Evolutionary conservation across 2,329 filamentous ascomycete species (phyloP).

Genomic region (Leptographium flavum): DNA sequence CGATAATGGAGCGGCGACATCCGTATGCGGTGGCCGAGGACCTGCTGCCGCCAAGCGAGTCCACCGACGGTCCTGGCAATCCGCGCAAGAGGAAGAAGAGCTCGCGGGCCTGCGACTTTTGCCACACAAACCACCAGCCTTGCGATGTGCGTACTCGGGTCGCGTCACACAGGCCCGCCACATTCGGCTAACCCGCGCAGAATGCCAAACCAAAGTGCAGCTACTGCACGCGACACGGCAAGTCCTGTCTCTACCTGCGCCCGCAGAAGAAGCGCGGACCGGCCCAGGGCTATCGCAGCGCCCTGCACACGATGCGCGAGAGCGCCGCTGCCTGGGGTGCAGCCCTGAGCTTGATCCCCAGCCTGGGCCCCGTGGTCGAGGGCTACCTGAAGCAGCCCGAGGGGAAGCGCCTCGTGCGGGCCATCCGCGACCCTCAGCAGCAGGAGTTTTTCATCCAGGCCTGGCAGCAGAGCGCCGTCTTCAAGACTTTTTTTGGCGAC

Average conservation of each 20-base stretch:
- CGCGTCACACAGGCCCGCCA: background rate
- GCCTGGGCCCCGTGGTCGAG: conserved; percentile 21
- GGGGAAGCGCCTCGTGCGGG: conserved; percentile 16
- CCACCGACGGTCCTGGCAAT: conserved; percentile 14
- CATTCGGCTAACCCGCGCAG: no score
- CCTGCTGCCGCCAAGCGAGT: conserved; percentile 6
- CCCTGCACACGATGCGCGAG: conserved; percentile 24
- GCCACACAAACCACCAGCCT: conserved; percentile 31
- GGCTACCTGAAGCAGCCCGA: conserved; percentile 19
- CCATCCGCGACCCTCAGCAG: conserved; percentile 21
- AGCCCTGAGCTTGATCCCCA: conserved; percentile 21
- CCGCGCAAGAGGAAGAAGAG: conserved; percentile 22
- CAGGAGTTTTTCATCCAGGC: conserved; percentile 21
- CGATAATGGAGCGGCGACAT: conserved; percentile 8
- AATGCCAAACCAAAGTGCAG: conserved; percentile 30
- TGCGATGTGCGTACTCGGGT: conserved; percentile 25
- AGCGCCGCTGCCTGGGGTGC: conserved; percentile 24
- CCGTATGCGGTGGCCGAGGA: conserved; percentile 5
- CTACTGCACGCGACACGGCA: conserved; percentile 26
- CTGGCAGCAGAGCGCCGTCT: conserved; percentile 22
- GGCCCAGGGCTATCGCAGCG: conserved; percentile 23
- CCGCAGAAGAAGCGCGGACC: conserved; percentile 24
- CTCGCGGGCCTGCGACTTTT: conserved; percentile 28
- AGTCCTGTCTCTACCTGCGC: conserved; percentile 22
- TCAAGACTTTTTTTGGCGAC: conserved; percentile 15